phyloP scores from a whole-genome alignment of 1,284 basidiomycete genomes.

The Rhodotorula mucilaginosa region DNA sequence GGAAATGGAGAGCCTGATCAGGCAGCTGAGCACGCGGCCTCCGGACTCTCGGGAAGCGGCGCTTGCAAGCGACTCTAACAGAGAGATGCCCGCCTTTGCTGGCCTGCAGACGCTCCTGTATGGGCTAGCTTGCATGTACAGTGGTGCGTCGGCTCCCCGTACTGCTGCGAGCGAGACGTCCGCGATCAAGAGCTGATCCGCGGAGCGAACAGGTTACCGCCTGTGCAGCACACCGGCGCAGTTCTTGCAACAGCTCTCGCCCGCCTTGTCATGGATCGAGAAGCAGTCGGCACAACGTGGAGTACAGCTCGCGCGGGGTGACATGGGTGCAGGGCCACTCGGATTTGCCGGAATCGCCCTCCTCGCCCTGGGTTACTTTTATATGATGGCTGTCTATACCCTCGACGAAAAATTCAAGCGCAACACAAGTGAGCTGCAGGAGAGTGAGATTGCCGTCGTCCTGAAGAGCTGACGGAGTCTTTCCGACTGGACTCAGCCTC shows the following conservation, averaged over 20 bases:
- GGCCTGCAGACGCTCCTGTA: slow-evolving; percentile 6
- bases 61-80: not conserved
- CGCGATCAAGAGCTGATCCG: not conserved
- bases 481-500: slow-evolving; percentile 7
- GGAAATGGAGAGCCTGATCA: no score
- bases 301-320: not conserved
- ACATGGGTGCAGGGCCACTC: not conserved
- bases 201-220: not conserved
- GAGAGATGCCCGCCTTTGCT: slow-evolving; percentile 9
- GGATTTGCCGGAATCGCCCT: slow-evolving; percentile 9
- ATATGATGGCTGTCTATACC: slow-evolving; percentile 21
- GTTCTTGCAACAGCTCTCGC: not conserved
- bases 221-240: not conserved
- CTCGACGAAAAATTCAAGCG: slow-evolving; percentile 30
- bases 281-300: no score
- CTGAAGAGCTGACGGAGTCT: not conserved
- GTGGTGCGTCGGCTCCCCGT: not conserved
- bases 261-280: not conserved
- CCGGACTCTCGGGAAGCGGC: no score
- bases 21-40: no score
- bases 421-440: slow-evolving; percentile 17
- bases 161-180: not conserved
- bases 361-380: not conserved
- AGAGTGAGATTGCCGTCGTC: not conserved
- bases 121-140: not conserved